Percentiles rank a stretch among this genome's conserved stretches.
Conservation (phyloP, 75 land plant genomes). For the Picea sitchensis region DNA sequence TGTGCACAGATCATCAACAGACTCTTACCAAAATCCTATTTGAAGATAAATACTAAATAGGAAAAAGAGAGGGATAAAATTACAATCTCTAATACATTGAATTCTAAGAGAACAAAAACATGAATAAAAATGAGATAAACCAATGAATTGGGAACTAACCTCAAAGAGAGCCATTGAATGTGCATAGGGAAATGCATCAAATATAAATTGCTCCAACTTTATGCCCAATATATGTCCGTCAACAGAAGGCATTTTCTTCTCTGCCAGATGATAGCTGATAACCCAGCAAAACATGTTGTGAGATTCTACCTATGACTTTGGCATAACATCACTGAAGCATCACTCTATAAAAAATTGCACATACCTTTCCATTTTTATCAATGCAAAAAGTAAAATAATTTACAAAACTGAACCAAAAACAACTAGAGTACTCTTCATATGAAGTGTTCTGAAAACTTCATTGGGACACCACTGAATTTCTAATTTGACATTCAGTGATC, state of each 20-base stretch:
- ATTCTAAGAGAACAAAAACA: background rate
- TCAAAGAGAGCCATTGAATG: constrained; percentile 83
- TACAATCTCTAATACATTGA: background rate
- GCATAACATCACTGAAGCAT: background rate
- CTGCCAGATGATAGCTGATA: constrained; percentile 59
- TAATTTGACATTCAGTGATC: background rate
- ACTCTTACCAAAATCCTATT: background rate
- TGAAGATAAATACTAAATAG: background rate
- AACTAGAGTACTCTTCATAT: background rate
- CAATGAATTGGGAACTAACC: constrained; percentile 30
- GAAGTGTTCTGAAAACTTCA: background rate
- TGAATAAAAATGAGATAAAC: background rate
- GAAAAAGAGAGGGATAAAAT: background rate
- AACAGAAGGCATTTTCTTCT: constrained; percentile 78
- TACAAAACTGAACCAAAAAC: background rate
- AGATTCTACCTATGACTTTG: background rate
- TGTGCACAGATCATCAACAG: constrained; percentile 10
- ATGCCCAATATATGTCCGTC: constrained; percentile 62
- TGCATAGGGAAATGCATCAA: constrained; percentile 83
- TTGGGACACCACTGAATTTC: background rate
- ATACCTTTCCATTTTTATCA: background rate
- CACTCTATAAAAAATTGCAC: background rate
- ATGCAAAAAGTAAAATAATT: constrained; percentile 1
- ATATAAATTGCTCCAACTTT: constrained; percentile 80
- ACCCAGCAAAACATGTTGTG: background rate